A percentile compares a stretch with the other conserved stretches of the same genome.
phyloP scores from a whole-genome alignment of 257 asterid genomes.

The Parsonsia alboflavescens region DNA sequence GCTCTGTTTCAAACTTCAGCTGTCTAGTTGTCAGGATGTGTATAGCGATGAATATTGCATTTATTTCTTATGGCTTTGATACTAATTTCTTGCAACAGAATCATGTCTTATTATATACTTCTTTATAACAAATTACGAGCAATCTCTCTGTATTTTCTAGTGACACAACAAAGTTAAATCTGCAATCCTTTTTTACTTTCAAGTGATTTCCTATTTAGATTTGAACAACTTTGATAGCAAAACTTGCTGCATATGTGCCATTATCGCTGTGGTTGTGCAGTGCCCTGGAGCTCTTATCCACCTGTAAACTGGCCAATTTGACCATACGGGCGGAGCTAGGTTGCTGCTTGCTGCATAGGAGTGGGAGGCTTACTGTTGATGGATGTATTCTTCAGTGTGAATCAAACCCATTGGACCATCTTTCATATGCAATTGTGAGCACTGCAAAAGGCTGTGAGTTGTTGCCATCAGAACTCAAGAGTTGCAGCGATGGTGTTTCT shows the following conservation, averaged over 20 bases:
- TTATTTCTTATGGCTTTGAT: not conserved
- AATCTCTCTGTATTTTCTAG: not conserved
- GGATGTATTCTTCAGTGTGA: constrained; percentile 93
- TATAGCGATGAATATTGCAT: not conserved
- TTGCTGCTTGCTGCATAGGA: constrained; percentile 91
- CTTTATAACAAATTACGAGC: not conserved
- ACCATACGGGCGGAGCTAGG: constrained; percentile 94
- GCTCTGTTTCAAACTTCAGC: not conserved
- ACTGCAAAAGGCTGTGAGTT: constrained; percentile 49
- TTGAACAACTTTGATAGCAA: not conserved
- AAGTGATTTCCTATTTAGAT: not conserved
- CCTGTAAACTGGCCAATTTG: constrained; percentile 87
- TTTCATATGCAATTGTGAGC: constrained; percentile 89
- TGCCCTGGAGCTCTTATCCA: constrained; percentile 79
- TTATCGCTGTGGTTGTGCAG: constrained; percentile 39
- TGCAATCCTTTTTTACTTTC: not conserved
- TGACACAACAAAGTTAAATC: not conserved
- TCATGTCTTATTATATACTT: not conserved
- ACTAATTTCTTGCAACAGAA: not conserved
- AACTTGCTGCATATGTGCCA: constrained; percentile 4
- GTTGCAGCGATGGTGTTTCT: constrained; percentile 45
- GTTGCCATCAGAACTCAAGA: constrained; percentile 34
- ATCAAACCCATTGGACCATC: constrained; percentile 84
- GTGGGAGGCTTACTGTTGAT: constrained; percentile 83
- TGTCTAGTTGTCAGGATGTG: not conserved